Base-by-base conservation (phyloP, 768 basidiomycete species). In the Paxillus rubicundulus region DNA sequence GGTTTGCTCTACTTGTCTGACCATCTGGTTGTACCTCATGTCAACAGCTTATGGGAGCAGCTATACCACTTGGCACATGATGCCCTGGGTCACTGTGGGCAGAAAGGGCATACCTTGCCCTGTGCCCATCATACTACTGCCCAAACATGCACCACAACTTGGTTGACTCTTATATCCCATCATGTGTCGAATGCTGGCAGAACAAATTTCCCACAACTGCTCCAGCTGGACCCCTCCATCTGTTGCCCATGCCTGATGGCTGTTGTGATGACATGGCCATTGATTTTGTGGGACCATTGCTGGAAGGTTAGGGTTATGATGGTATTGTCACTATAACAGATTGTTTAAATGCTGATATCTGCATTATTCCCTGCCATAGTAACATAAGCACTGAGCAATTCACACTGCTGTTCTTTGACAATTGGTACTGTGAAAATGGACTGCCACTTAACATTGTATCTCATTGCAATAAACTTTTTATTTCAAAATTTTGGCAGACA, bases 201-300 rank as follows among this genome's bases (percentile, higher is more conserved):
- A 61, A 68, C 53, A 70, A 71, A 45, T 39, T 47, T 0, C 32
- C 24, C 9, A 61, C 59, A 0, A 33, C 52, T 12, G 47, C 46
- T 42, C 52, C 58, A 41, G 12, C 58, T 5, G 55, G 61, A 20
- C 58, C 64, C 12, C 50, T 60, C 10, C 52, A 53, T 20, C 63
- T 58, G 0, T 53, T 69, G 0, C 58, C 66, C 0, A 46, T 67
- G 0, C 64, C 61, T 0, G 59, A 67, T 16, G 43, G 24, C 3
- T 53, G 60, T 8, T 53, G 60, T 4, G 55, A 62, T 17, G 52
- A 50, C 9, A 55, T 70, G 1, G 57, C 62, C 1, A 61, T 72
- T 3, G 65, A 72, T 49, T 71, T 74, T 38, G 56, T 75, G 16
- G 72, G 71, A 0, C 73, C 70, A 0, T 47, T 74, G 0, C 74